Conservation (phyloP, 2,329 filamentous ascomycete species). For the Verticillium alfalfae region DNA sequence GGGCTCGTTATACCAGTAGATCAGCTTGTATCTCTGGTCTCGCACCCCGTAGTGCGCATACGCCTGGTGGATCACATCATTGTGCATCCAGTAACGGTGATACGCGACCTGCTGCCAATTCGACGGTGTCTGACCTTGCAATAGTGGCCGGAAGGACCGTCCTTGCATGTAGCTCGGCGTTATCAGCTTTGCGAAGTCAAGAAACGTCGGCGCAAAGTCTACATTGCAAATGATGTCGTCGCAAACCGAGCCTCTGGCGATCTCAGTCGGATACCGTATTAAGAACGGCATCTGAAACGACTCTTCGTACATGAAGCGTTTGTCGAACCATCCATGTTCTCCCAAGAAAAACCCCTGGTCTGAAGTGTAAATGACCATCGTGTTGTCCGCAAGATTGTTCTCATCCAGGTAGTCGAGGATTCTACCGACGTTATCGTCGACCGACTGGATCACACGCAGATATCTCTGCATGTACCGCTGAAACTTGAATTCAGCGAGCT, state of each 20-base stretch:
- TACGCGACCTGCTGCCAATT: slow-evolving; percentile 48
- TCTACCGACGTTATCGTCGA: slow-evolving; percentile 47
- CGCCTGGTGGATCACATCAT: slow-evolving; percentile 40
- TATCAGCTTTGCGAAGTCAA: slow-evolving; percentile 35
- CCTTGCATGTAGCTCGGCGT: slow-evolving; percentile 48
- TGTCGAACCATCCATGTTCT: slow-evolving; percentile 53
- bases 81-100: slow-evolving; percentile 52
- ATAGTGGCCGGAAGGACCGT: slow-evolving; percentile 30
- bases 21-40: slow-evolving; percentile 47
- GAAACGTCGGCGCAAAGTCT: slow-evolving; percentile 45
- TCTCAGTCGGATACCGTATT: slow-evolving; percentile 36
- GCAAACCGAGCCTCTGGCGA: slow-evolving; percentile 29
- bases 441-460: slow-evolving; percentile 42
- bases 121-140: slow-evolving; percentile 28
- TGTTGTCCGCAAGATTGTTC: slow-evolving; percentile 35
- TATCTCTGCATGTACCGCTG: slow-evolving; percentile 53
- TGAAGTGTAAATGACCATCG: slow-evolving; percentile 46
- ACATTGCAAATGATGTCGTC: slow-evolving; percentile 48
- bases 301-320: slow-evolving; percentile 54
- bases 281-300: slow-evolving; percentile 52
- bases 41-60: slow-evolving; percentile 48
- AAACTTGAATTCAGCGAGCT: slow-evolving; percentile 48
- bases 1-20: slow-evolving; percentile 51
- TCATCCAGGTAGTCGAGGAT: slow-evolving; percentile 39
- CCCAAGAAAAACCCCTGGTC: slow-evolving; percentile 53